These are phyloP conservation scores for Aspergillus sparsus DNA, from an alignment of 495 filamentous ascomycete genomes.

Conservation along the genomic window DNA sequence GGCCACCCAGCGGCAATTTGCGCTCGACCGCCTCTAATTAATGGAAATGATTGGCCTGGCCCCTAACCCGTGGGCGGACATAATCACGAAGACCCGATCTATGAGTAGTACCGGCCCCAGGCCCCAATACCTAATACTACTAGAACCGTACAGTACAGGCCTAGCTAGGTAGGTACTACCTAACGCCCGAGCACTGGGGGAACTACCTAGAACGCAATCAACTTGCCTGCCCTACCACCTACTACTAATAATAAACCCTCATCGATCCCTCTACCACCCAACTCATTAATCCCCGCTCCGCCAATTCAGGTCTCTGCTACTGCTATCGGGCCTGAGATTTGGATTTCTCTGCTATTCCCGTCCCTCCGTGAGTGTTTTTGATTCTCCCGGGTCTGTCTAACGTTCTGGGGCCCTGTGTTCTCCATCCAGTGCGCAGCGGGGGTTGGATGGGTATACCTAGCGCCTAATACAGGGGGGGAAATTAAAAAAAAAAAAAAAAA, in stretches of 20 bases:
- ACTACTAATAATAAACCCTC: conserved; percentile 25
- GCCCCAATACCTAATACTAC: conserved; percentile 6
- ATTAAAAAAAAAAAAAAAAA: conserved; percentile 6
- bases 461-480: conserved; percentile 16
- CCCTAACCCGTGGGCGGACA: too few species aligned
- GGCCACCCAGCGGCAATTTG: background rate
- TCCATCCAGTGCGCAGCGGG: conserved; percentile 26
- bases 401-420: conserved; percentile 2
- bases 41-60: background rate
- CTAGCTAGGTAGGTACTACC: too few species aligned
- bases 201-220: too few species aligned
- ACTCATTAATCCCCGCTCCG: conserved; percentile 2
- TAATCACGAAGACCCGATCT: background rate
- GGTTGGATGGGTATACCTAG: conserved; percentile 19
- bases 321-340: background rate
- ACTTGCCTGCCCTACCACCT: conserved; percentile 1
- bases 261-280: conserved; percentile 11
- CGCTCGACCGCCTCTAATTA: background rate
- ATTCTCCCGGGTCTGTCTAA: conserved; percentile 12
- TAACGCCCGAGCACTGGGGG: too few species aligned
- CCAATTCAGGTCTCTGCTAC: conserved; percentile 14
- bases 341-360: background rate
- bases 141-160: background rate
- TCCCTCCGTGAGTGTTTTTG: conserved; percentile 20
- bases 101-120: conserved; percentile 8